Evolutionary conservation across 257 asterid species (phyloP).

Genomic region (Verbascum thapsus): DNA sequence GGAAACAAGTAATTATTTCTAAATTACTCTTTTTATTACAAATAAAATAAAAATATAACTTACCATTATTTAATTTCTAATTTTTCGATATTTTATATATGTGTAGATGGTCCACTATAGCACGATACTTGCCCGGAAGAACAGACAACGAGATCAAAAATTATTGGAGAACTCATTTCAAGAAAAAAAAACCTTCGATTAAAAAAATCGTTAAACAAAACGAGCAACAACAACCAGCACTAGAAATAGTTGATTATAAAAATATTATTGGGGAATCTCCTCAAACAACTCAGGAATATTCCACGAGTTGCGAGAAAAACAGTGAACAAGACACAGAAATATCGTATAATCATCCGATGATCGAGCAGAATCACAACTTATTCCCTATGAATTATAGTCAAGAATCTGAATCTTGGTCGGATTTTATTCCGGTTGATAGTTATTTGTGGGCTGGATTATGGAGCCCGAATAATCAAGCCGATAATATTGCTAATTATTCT

Average conservation of each 20-base stretch:
- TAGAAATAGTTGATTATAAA: too few relatives aligned
- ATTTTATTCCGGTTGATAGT: constrained; percentile 37
- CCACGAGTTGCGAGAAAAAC: neutral
- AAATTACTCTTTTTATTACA: too few relatives aligned
- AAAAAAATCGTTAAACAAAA: neutral
- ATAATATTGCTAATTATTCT: constrained; percentile 12
- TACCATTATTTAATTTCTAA: too few relatives aligned
- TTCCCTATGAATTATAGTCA: constrained; percentile 13
- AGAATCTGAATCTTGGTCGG: constrained; percentile 29
- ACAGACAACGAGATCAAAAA: constrained; percentile 63
- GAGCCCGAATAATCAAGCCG: constrained; percentile 34
- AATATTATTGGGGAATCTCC: neutral
- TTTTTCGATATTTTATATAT: neutral
- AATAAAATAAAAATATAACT: too few relatives aligned
- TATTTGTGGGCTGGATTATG: constrained; percentile 57
- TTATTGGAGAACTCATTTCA: constrained; percentile 65
- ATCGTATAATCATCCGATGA: neutral
- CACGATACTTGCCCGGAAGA: constrained; percentile 57
- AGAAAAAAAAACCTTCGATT: constrained; percentile 24
- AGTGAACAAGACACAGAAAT: constrained; percentile 1
- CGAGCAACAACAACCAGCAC: too few relatives aligned
- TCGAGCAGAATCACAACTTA: constrained; percentile 2
- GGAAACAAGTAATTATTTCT: constrained; percentile 53
- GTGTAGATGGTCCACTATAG: constrained; percentile 60
- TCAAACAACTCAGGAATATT: neutral